Evolutionary conservation across 148 eudicot species (phyloP), one percentile per base, ranked within the genome.

Genomic region (Euryodendron excelsum): DNA sequence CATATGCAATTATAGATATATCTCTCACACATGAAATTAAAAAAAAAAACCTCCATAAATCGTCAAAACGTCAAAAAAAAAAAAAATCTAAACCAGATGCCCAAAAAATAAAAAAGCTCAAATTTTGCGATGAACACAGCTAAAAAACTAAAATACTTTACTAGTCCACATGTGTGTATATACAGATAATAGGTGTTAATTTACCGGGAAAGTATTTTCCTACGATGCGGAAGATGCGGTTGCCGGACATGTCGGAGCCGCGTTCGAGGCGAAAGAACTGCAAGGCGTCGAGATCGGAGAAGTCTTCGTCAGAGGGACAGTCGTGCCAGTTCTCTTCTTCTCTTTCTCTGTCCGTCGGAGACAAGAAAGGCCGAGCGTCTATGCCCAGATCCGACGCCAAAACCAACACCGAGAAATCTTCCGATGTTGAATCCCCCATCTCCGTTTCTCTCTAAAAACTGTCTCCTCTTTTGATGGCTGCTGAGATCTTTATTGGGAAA

Each of bases 151-250:
- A 4, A 6, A 17, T 15, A 30, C 1, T 12, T 27, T 34, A 64
- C 8, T 4, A 31, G 37, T 30, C 21, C 67, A 27, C 0, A 9
- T 71, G 12, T 31, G 14, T 31, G 23, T 37, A 28, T 52, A 58
- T 31, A 56, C 27, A 0, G 41, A 67, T 4, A 67, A 31, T 9
- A 28, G 1, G 12, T 10, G 9, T 12, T 0, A 14, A 21, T 21
- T 53, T 89, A 95, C 98, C 98, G 4, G 98, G 98, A 41, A 90
- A 95, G 84, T 73, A 87, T 69, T 90, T 95, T 28, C 99, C 99
- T 67, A 95, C 87, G 84, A 95, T 84, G 20, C 96, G 94, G 48
- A 93, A 69, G 70, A 95, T 91, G 15, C 93, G 99, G 56, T 88
- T 85, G 72, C 96, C 96, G 69, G 84, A 62, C 37, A 85, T 93